Evolutionary conservation across 495 filamentous ascomycete species (phyloP), one percentile per base, ranked within the genome.

Genomic region (Penicillium nucicola): DNA sequence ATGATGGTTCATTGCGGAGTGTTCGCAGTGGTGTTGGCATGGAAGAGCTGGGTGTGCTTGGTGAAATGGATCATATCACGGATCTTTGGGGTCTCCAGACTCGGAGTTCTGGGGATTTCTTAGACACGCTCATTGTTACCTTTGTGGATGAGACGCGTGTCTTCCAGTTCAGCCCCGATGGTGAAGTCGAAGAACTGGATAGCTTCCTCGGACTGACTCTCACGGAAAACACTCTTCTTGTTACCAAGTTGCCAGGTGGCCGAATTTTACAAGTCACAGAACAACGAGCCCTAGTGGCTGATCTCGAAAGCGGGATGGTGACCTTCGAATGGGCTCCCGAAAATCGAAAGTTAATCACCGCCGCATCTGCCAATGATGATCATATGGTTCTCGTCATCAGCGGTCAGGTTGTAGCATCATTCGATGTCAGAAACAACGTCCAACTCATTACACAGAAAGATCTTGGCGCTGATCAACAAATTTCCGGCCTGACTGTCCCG

Each of bases 1-100:
- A 87, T 52, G 89, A 95, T 54, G 93, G 93, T 4, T 90, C 87
- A 30, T 62, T 99, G 31, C 74, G 92, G 52, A 96, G 87, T 60
- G 85, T 97, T 22, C 84, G 92, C 30, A 97, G 91, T 62, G 93
- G 93, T 15, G 92, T 99, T 43, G 91, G 93, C 14, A 77, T 99
- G 48, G 90, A 96, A 65, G 92, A 97, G 53, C 65, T 92, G 11
- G 92, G 89, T 20, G 75, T 92, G 14, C 70, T 99, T 9, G 86
- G 82, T 6, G 88, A 95, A 41, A 86, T 96, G 77, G 75, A 82
- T 7, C 79, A 87, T 55, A 87, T 90, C 18, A 80, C 81, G 18
- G 83, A 83, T 30, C 63, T 98, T 15, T 89, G 84, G 73, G 74
- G 80, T 28, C 53, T 90, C 20, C 76, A 77, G 55, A 84, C 83